Evolutionary conservation across 441 rosid species (phyloP).

Genomic region (Adansonia grandidieri): DNA sequence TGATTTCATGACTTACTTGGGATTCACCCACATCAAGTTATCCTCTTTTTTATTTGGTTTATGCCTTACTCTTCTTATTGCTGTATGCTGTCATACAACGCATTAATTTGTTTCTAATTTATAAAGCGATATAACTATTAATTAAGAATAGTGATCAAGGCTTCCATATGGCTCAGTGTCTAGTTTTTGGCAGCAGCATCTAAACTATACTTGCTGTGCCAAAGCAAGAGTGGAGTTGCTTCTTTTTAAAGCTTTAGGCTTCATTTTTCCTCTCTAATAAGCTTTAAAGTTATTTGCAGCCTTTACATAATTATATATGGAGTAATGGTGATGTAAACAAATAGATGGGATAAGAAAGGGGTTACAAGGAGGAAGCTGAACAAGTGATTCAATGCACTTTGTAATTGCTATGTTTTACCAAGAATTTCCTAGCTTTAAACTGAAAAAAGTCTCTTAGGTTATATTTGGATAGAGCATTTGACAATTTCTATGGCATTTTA

Average conservation of each 20-base stretch:
- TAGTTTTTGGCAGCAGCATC: background rate
- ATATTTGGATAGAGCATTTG: slow-evolving; percentile 6
- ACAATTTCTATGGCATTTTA: background rate
- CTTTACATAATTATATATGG: background rate
- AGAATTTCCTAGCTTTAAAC: slow-evolving; percentile 12
- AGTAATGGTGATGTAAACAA: background rate
- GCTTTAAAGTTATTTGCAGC: slow-evolving; percentile 1
- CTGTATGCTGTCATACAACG: background rate
- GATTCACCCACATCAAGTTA: background rate
- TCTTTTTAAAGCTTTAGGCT: background rate
- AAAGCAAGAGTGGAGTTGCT: slow-evolving; percentile 11
- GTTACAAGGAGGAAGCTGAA: background rate
- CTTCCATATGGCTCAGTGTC: background rate
- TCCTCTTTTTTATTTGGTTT: background rate
- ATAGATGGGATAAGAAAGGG: background rate
- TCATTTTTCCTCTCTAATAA: background rate
- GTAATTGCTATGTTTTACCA: slow-evolving; percentile 7
- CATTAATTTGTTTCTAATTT: slow-evolving; percentile 18
- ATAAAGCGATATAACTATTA: background rate
- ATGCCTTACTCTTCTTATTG: background rate
- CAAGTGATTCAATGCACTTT: background rate
- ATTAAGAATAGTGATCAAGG: background rate
- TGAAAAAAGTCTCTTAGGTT: background rate
- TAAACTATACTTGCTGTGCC: slow-evolving; percentile 10
- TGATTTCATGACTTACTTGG: slow-evolving; percentile 14